phyloP scores from a whole-genome alignment of 805 yeast species.

The Nakazawaea molendinolei region DNA sequence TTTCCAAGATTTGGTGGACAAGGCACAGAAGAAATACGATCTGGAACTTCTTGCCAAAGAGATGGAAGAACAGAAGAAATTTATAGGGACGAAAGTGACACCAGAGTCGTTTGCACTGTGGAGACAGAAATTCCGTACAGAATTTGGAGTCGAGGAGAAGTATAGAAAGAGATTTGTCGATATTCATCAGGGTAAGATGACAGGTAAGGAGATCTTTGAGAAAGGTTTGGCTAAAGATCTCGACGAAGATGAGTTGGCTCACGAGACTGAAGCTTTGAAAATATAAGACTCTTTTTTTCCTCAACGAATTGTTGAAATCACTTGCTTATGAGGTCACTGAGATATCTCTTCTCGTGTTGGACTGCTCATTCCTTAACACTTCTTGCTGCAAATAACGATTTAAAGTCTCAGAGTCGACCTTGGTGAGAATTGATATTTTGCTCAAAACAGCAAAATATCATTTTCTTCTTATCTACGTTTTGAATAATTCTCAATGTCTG shows the following conservation, averaged over 20 bases:
- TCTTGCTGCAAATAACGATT: too few species aligned
- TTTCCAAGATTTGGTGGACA: constrained; percentile 51
- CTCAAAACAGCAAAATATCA: too few species aligned
- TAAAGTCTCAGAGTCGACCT: too few species aligned
- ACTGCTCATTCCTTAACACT: too few species aligned
- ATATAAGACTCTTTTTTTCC: too few species aligned
- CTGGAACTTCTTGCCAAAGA: constrained; percentile 57
- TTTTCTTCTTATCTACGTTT: too few species aligned
- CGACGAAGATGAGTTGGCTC: constrained; percentile 32
- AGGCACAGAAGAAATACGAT: constrained; percentile 52
- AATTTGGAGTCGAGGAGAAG: constrained; percentile 61
- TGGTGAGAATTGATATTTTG: too few species aligned
- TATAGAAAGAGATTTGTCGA: constrained; percentile 41
- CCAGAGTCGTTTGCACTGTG: constrained; percentile 64
- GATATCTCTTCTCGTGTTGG: too few species aligned
- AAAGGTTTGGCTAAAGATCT: constrained; percentile 76
- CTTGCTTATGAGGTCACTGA: too few species aligned
- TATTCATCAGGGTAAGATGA: constrained; percentile 71
- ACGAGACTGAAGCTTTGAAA: too few species aligned
- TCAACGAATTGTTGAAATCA: too few species aligned
- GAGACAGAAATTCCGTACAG: constrained; percentile 67
- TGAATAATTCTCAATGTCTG: too few species aligned
- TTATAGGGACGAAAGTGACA: constrained; percentile 87
- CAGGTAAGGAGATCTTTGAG: constrained; percentile 89
- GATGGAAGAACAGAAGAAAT: constrained; percentile 80